Percentiles rank a stretch among this genome's conserved stretches.
These are phyloP conservation scores for Panicum hallii DNA, from an alignment of 202 grass and related monocot genomes.

Conservation along the genomic window DNA sequence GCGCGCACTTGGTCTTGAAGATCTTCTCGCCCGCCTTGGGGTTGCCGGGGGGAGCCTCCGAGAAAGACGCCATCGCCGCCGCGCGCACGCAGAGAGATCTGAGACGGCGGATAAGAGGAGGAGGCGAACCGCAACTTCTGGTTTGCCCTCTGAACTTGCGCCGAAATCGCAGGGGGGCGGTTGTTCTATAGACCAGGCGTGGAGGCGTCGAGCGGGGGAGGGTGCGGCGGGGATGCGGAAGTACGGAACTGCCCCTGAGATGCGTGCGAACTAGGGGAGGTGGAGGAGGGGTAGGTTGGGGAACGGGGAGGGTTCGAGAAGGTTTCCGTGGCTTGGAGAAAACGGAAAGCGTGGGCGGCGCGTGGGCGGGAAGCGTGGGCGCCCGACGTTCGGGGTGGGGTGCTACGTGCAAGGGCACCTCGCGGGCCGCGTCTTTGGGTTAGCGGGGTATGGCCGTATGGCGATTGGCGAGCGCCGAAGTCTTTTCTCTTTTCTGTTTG, in stretches of 20 bases:
- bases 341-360: conserved; percentile 41
- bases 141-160: conserved; percentile 24
- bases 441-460: neutral
- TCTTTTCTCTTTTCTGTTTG: too few relatives aligned
- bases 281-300: neutral
- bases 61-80: conserved; percentile 63
- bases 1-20: conserved; percentile 82
- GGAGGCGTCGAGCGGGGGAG: neutral
- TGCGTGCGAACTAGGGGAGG: fast-evolving
- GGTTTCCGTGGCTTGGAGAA: conserved; percentile 57
- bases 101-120: neutral
- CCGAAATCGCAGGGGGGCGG: conserved; percentile 20
- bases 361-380: conserved; percentile 34
- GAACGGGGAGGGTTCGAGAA: conserved; percentile 30
- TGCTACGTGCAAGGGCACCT: conserved; percentile 16
- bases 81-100: conserved; percentile 13
- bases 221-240: neutral
- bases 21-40: conserved; percentile 59
- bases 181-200: conserved; percentile 11
- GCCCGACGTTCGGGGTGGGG: neutral
- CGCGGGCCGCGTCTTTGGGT: neutral
- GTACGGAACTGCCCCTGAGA: neutral
- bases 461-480: too few relatives aligned
- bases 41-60: conserved; percentile 59
- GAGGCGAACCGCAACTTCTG: conserved; percentile 30